Evolutionary conservation across 257 asterid species (phyloP).

Genomic region (Solanum virginianum): DNA sequence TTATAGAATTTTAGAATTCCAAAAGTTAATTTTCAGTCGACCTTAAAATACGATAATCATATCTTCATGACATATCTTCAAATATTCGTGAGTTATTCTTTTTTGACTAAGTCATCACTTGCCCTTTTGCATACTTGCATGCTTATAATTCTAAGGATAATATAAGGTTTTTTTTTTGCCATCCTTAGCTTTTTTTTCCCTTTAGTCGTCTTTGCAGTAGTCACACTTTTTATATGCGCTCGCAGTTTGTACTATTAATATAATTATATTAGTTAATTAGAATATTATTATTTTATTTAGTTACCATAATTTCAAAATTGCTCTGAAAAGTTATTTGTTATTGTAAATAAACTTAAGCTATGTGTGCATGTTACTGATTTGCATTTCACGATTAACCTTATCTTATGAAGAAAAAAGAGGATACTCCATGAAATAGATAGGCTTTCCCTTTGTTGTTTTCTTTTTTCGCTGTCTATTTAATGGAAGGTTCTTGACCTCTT

Average conservation of each 20-base stretch:
- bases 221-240: neutral
- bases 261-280: neutral
- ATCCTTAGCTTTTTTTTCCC: neutral
- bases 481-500: neutral
- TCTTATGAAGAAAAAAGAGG: neutral
- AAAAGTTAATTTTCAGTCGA: neutral
- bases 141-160: neutral
- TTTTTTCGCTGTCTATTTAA: neutral
- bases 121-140: neutral
- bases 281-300: neutral
- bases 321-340: neutral
- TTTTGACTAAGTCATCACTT: neutral
- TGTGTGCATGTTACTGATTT: neutral
- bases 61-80: neutral
- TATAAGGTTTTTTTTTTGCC: neutral
- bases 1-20: neutral
- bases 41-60: neutral
- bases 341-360: neutral
- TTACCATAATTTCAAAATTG: neutral
- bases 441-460: neutral
- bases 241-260: neutral
- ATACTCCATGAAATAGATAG: too few relatives aligned
- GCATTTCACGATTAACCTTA: neutral
- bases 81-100: neutral
- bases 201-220: neutral